A percentile compares a stretch with the other conserved stretches of the same genome.
phyloP scores from a whole-genome alignment of 176 grass and related monocot genomes.

The Raddia distichophylla region DNA sequence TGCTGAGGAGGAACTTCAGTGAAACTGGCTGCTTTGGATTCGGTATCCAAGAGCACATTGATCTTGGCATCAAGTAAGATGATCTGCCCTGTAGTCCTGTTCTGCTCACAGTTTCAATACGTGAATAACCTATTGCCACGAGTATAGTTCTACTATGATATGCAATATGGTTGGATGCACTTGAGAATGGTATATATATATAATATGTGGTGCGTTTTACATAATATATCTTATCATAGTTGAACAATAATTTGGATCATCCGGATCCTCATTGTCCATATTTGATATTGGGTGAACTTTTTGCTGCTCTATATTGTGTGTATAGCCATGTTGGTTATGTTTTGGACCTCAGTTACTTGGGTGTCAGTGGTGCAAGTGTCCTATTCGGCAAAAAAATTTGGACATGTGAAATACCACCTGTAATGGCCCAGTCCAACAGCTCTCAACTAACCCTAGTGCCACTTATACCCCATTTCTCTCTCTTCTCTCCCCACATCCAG shows the following conservation, averaged over 20 bases:
- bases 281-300: not conserved
- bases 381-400: too few species aligned
- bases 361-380: too few species aligned
- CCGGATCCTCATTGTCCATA: not conserved
- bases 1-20: constrained; percentile 76
- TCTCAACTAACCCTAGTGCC: too few species aligned
- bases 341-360: not conserved
- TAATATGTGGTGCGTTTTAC: not conserved
- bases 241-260: not conserved
- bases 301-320: not conserved
- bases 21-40: constrained; percentile 71
- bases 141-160: not conserved
- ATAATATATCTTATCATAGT: not conserved
- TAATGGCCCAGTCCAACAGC: too few species aligned
- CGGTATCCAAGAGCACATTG: constrained; percentile 75
- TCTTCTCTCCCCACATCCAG: too few species aligned
- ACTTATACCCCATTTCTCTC: too few species aligned
- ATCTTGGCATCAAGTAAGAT: constrained; percentile 77
- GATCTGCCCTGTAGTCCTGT: not conserved
- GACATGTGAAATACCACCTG: too few species aligned
- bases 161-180: not conserved
- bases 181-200: not conserved
- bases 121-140: not conserved
- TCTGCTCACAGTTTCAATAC: not conserved
- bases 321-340: not conserved